Base-by-base conservation (phyloP, 1,284 basidiomycete species). In the Takashimella tepidaria region DNA sequence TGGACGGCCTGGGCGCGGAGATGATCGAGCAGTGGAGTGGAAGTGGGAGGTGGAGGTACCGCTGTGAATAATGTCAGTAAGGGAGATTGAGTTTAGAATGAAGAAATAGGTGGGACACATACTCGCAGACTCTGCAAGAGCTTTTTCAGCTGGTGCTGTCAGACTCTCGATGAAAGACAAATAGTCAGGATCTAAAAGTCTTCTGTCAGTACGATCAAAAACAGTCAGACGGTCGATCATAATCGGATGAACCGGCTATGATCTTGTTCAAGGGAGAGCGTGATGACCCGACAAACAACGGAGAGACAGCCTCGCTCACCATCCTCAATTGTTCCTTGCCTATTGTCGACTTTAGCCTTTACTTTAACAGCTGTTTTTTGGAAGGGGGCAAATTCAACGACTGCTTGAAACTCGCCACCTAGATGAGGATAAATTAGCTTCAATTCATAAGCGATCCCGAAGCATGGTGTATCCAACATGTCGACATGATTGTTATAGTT, bases 331-430 rank as follows among this genome's bases (percentile, higher is more conserved):
- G 68, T 69, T 6, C 69, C 71, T 51, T 75, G 72, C 40, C 72
- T 62, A n/a, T 63, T 60, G 53, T 76, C 74, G 13, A 57, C 53
- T 55, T 74, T 72, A 27, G 60, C 56, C 57, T 73, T 75, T 6
- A 60, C 47, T 44, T 66, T 67, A 41, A 60, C 53, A 12, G 69
- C 66, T 13, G 64, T 68, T 73, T 91, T 96, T 72, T 93, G 92
- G 59, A 86, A 89, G 0, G 92, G 92, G 0, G 95, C 89, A 68
- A 89, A 97, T 74, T 98, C 95, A 2, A 98, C 92, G 1, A 96
- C 80, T 1, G 90, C 91, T 52, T 86, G 81, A 3, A 83, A 89
- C 67, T 95, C 89, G 64, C 86, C 87, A 10, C 93, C 92, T 93
- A 63, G 1, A 22, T 8, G n/a, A n/a, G n/a, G n/a, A n/a, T n/a